A percentile compares a stretch with the other conserved stretches of the same genome.
These are phyloP conservation scores for Clarireedia monteithiana DNA, from an alignment of 2,329 filamentous ascomycete genomes.

Conservation along the genomic window DNA sequence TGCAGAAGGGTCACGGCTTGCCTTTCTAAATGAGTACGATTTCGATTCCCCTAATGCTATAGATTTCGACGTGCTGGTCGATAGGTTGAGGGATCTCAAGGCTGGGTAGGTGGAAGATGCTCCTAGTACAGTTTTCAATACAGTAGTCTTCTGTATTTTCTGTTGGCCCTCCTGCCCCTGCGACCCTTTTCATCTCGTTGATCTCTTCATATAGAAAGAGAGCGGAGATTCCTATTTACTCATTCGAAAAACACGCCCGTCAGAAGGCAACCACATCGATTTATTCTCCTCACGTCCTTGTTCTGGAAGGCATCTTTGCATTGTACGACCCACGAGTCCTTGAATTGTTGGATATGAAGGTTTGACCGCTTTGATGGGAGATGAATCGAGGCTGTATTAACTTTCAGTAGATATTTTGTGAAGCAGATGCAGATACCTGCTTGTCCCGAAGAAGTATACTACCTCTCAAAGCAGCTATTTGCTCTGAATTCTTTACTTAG, in stretches of 20 bases:
- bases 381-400: constrained; percentile 3
- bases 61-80: constrained; percentile 83
- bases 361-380: constrained; percentile 30
- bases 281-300: constrained; percentile 92
- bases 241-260: constrained; percentile 84
- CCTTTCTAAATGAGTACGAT: constrained; percentile 88
- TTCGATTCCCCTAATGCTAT: constrained; percentile 93
- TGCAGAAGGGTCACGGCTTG: constrained; percentile 67
- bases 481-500: background rate
- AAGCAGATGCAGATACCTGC: constrained; percentile 91
- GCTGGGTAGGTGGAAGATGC: constrained; percentile 59
- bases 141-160: background rate
- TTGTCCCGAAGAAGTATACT: constrained; percentile 73
- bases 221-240: constrained; percentile 90
- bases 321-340: constrained; percentile 81
- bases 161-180: background rate
- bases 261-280: constrained; percentile 74
- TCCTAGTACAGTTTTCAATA: background rate
- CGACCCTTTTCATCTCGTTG: background rate
- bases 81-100: constrained; percentile 77
- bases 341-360: constrained; percentile 84
- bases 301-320: constrained; percentile 93
- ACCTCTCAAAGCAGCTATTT: background rate
- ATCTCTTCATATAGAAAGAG: constrained; percentile 52
- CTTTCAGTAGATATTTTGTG: constrained; percentile 69